phyloP scores from a whole-genome alignment of 2,329 filamentous ascomycete species.

The Dothideomycetidae sp. region DNA sequence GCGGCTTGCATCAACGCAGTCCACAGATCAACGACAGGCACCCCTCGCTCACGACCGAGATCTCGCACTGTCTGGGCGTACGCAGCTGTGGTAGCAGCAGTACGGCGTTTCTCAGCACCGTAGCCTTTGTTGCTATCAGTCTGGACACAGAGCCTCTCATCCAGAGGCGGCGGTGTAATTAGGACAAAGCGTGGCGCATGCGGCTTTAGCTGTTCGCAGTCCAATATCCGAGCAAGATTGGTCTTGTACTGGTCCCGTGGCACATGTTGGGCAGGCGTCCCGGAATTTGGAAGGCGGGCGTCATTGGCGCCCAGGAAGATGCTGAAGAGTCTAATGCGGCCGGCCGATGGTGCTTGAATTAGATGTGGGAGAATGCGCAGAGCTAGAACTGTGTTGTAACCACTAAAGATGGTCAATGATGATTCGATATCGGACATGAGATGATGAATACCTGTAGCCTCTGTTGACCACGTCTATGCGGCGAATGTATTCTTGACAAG shows the following conservation, averaged over 20 bases:
- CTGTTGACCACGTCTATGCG: slow-evolving; percentile 77
- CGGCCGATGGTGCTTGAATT: slow-evolving; percentile 50
- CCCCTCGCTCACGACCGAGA: slow-evolving; percentile 39
- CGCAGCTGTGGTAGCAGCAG: slow-evolving; percentile 44
- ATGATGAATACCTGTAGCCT: slow-evolving; percentile 55
- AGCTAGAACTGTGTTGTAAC: slow-evolving; percentile 69
- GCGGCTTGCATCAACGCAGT: slow-evolving; percentile 55
- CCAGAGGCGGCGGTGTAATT: slow-evolving; percentile 68
- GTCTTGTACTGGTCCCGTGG: slow-evolving; percentile 59
- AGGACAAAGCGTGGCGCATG: slow-evolving; percentile 60
- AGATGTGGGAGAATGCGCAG: slow-evolving; percentile 54
- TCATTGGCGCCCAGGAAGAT: slow-evolving; percentile 88
- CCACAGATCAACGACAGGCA: slow-evolving; percentile 69
- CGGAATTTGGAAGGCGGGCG: slow-evolving; percentile 50
- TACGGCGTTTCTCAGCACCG: slow-evolving; percentile 31
- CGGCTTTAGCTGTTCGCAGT: slow-evolving; percentile 51
- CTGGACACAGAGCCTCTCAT: slow-evolving; percentile 53
- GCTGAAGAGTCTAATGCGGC: slow-evolving; percentile 52
- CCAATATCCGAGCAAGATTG: slow-evolving; percentile 59
- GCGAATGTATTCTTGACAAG: slow-evolving; percentile 55
- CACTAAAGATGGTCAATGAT: slow-evolving; percentile 30
- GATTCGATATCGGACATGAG: not conserved
- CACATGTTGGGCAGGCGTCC: slow-evolving; percentile 55
- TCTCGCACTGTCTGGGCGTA: slow-evolving; percentile 54
- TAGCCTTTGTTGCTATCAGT: slow-evolving; percentile 27